Percentiles rank a stretch among this genome's conserved stretches.
Conservation (phyloP, 2,329 filamentous ascomycete genomes). For the Tolypocladium amazonense region DNA sequence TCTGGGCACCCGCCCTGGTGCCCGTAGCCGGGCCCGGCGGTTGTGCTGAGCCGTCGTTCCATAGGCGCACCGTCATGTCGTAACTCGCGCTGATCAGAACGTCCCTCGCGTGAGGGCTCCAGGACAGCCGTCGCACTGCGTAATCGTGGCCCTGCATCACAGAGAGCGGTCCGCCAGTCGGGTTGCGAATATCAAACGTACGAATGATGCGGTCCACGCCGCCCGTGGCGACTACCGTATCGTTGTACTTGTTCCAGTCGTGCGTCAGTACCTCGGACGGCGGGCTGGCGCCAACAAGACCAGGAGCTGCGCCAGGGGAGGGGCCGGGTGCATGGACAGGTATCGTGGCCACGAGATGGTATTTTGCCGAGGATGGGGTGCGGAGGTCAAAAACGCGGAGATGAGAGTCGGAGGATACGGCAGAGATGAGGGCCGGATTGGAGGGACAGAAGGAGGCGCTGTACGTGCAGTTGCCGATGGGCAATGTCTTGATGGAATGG, state of each 20-base stretch:
- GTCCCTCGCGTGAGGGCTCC: slow-evolving; percentile 90
- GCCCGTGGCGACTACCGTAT: slow-evolving; percentile 73
- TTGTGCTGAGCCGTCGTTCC: slow-evolving; percentile 61
- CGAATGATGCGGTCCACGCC: slow-evolving; percentile 82
- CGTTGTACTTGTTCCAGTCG: slow-evolving; percentile 98
- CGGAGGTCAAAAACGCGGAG: slow-evolving; percentile 87
- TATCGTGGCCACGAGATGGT: slow-evolving; percentile 75
- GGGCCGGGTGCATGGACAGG: slow-evolving; percentile 66
- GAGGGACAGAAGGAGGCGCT: slow-evolving; percentile 84
- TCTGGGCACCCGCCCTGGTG: slow-evolving; percentile 51
- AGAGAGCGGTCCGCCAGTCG: slow-evolving; percentile 59
- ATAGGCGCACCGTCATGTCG: slow-evolving; percentile 94
- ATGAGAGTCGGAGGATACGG: slow-evolving; percentile 81
- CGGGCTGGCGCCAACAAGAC: slow-evolving; percentile 30
- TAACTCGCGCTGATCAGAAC: slow-evolving; percentile 84
- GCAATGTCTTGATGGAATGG: slow-evolving; percentile 71
- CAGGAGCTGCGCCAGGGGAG: slow-evolving; percentile 22
- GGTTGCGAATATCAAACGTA: slow-evolving; percentile 81
- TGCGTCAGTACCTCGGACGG: slow-evolving; percentile 83
- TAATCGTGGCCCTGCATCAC: slow-evolving; percentile 82
- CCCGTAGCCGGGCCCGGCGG: slow-evolving; percentile 23
- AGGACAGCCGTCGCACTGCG: slow-evolving; percentile 73
- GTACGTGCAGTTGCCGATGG: slow-evolving; percentile 90
- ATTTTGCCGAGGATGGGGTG: slow-evolving; percentile 73
- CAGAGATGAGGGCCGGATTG: slow-evolving; percentile 73